Percentiles rank a stretch among this genome's conserved stretches.
Evolutionary conservation across 1,139 yeast genomes (phyloP).

Genomic region (Suhomyces yuchorum): DNA sequence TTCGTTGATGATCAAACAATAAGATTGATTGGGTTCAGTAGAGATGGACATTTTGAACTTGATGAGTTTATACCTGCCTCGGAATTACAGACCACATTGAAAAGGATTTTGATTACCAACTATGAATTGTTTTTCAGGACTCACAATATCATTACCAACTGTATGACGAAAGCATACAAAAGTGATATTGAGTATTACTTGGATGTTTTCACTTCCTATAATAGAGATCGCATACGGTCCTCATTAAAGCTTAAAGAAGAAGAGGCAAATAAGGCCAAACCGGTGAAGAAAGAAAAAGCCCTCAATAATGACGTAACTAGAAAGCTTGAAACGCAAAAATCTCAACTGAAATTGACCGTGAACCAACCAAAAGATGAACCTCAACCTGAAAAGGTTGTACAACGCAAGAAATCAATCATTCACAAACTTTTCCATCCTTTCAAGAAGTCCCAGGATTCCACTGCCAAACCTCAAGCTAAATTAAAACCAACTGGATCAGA

Average conservation of each 20-base stretch:
- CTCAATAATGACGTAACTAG: not conserved
- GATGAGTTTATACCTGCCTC: conserved; percentile 27
- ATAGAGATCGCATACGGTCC: conserved; percentile 10
- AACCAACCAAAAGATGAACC: not conserved
- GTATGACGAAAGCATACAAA: conserved; percentile 26
- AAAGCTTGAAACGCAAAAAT: not conserved
- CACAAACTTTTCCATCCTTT: conserved; percentile 22
- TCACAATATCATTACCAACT: conserved; percentile 25
- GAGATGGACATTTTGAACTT: conserved; percentile 25
- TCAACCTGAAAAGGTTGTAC: conserved; percentile 2
- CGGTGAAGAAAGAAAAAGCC: not conserved
- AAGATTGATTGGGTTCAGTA: conserved; percentile 32
- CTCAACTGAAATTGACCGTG: not conserved
- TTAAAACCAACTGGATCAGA: not conserved
- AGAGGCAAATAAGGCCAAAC: not conserved
- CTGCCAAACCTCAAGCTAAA: not conserved
- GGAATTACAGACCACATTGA: conserved; percentile 27
- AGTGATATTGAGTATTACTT: conserved; percentile 28
- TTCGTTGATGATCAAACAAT: conserved; percentile 32
- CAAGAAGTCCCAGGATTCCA: conserved; percentile 10
- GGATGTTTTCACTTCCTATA: conserved; percentile 16
- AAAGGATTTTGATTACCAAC: conserved; percentile 25
- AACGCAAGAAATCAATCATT: conserved; percentile 23
- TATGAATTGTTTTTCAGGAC: conserved; percentile 26
- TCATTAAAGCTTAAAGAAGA: conserved; percentile 6